These are phyloP conservation scores for Aspergillus novofumigatus DNA, from an alignment of 2,329 filamentous ascomycete genomes.

Conservation along the genomic window DNA sequence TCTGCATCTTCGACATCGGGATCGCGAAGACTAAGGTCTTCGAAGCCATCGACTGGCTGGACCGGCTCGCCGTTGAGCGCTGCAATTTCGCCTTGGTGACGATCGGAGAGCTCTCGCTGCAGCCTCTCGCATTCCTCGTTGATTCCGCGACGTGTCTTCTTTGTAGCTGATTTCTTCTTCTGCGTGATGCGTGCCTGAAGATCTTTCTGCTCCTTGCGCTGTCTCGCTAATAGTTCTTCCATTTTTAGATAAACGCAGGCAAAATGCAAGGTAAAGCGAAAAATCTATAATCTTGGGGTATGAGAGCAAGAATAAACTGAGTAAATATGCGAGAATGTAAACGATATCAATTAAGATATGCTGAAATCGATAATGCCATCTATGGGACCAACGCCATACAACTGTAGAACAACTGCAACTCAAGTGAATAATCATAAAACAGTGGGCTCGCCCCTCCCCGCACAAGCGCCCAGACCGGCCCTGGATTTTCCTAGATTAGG, in stretches of 20 bases:
- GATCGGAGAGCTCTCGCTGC: constrained; percentile 53
- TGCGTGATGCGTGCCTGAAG: constrained; percentile 80
- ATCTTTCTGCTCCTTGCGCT: constrained; percentile 85
- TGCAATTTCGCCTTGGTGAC: constrained; percentile 50
- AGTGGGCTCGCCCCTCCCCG: neutral
- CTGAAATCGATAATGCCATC: neutral
- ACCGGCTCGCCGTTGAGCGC: constrained; percentile 37
- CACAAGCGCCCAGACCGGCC: neutral
- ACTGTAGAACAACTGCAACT: neutral
- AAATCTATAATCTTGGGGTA: neutral
- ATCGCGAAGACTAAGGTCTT: constrained; percentile 31
- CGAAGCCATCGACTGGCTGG: constrained; percentile 24
- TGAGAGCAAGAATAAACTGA: neutral
- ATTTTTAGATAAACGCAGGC: constrained; percentile 38
- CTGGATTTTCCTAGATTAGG: constrained; percentile 11
- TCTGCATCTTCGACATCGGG: constrained; percentile 8
- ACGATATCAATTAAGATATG: constrained; percentile 4
- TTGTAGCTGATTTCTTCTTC: constrained; percentile 96
- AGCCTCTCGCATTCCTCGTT: constrained; percentile 61
- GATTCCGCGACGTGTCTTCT: constrained; percentile 68
- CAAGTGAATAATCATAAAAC: neutral
- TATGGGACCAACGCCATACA: neutral
- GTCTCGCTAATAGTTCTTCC: constrained; percentile 72
- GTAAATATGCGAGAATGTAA: constrained; percentile 6
- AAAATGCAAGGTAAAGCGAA: neutral